Evolutionary conservation across 2,329 filamentous ascomycete species (phyloP), one percentile per base, ranked within the genome.

Genomic region (Fusarium ramigenum): DNA sequence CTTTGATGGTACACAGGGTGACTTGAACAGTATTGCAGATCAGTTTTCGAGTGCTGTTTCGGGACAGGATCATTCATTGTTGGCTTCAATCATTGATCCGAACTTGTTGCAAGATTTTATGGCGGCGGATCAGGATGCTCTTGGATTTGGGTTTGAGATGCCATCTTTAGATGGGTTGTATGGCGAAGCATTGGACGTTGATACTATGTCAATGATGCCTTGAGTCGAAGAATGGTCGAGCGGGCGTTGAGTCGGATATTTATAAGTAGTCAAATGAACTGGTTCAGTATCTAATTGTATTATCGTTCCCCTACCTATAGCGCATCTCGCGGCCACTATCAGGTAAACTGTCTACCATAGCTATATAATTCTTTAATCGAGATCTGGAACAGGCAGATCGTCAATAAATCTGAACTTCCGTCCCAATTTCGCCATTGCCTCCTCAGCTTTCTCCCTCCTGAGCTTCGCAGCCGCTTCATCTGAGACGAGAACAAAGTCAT

Each of bases 401-500:
- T 69, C 58, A 23, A 69, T 64, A 0, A 69, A 69, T 28, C n/a
- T 58, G 19, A 69, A 69, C 28, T 47, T 64, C 2, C 50, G 58
- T 8, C 66, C 65, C 44, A 69, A 15, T 5, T 46, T 53, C 1
- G 58, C 65, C 66, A 69, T 69, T 18, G 65, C 65, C 7, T 69
- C 50, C 18, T 69, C 65, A 8, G 66, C 66, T 50, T 69, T 69
- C 11, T 64, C 46, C 4, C 66, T 57, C 11, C 66, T 42, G 3
- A 69, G 44, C n/a, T 69, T 25, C 12, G 65, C 50, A 19, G 65
- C 66, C 4, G 58, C 65, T 8, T 42, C 40, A 25, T 69, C 66
- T 2, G 65, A 52, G 19, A 69, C 65, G 11, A 69, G 53, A 30
- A 69, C 66, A 30, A 69, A 69, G 25, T 69, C 65, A 32, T 69